These are phyloP conservation scores for Corymbia calophylla DNA, from an alignment of 441 rosid species.

Conservation along the genomic window DNA sequence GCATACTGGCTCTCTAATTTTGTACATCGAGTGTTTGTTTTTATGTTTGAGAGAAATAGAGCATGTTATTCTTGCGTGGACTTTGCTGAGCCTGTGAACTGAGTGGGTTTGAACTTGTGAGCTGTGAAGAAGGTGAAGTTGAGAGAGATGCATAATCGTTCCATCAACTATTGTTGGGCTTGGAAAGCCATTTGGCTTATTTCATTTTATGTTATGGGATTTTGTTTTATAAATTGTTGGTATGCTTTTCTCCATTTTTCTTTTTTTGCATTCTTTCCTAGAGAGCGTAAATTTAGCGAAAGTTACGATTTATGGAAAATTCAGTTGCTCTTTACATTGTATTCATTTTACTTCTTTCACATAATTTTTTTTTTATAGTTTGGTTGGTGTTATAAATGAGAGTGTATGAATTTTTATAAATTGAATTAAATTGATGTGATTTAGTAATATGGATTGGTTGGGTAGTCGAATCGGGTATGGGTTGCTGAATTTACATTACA, in stretches of 20 bases:
- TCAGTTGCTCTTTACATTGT: too few relatives aligned
- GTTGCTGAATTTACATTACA: fast-evolving
- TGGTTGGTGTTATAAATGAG: background rate
- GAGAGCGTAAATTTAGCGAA: background rate
- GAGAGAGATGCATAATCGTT: background rate
- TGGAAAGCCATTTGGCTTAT: background rate
- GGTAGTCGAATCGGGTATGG: background rate
- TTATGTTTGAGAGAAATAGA: background rate
- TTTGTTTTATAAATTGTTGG: background rate
- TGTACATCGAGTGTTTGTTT: background rate
- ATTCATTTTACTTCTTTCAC: background rate
- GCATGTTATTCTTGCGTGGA: background rate
- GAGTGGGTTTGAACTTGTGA: background rate
- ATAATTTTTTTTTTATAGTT: too few relatives aligned
- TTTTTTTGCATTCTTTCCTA: background rate
- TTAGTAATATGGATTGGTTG: too few relatives aligned
- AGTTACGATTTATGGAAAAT: background rate
- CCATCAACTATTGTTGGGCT: background rate
- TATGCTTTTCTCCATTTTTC: background rate
- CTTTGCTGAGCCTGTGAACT: background rate
- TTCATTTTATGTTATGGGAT: background rate
- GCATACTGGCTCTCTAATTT: background rate
- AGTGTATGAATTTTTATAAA: background rate
- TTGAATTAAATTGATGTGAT: background rate
- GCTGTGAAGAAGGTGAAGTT: background rate